Base-by-base conservation (phyloP, 1,284 basidiomycete species). In the Pseudozyma flocculosa region DNA sequence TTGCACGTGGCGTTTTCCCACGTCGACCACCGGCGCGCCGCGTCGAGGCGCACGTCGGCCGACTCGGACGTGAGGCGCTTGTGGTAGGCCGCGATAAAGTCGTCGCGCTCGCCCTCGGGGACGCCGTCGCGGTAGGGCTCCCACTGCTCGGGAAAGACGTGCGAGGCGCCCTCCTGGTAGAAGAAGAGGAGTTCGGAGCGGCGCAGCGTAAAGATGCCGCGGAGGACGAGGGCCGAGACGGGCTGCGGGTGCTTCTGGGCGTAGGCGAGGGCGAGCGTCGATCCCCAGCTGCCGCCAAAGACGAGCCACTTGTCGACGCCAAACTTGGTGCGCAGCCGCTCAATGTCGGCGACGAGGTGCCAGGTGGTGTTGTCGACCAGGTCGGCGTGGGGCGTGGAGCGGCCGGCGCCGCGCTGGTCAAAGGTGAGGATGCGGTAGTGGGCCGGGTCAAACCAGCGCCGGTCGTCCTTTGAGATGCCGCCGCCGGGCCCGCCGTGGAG, bases 281-380 rank as follows among this genome's bases (percentile, higher is more conserved):
- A 92, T 2, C 92, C 92, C 90, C 92, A 74, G 29, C 45, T 70
- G 24, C 74, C 74, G 23, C 74, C 74, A 44, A 76, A 76, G 30
- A 76, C 71, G 50, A 73, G 72, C 74, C 73, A 75, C 34, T 64
- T 68, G 3, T 47, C 42, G 19, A 72, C 54, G 18, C 79, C 79
- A 2, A 94, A 82, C 58, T 87, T 83, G 68, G 86, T 82, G 46
- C 92, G 84, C 23, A 96, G 80, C 70, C 81, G 86, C 78, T 96
- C 92, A 14, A 92, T 87, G 73, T 96, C 93, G 58, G 85, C 87
- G 18, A 97, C 90, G 26, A 96, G 84, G 75, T 93, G 88, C 91
- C 90, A 94, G 1, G 92, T 96, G 2, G 90, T 95, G 79, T 96
- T 96, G 59, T 92, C 87, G 64, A 88, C 86, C 1, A 89, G 79